Conservation (phyloP, 2,329 filamentous ascomycete genomes). For the Stagonosporopsis rhizophila region DNA sequence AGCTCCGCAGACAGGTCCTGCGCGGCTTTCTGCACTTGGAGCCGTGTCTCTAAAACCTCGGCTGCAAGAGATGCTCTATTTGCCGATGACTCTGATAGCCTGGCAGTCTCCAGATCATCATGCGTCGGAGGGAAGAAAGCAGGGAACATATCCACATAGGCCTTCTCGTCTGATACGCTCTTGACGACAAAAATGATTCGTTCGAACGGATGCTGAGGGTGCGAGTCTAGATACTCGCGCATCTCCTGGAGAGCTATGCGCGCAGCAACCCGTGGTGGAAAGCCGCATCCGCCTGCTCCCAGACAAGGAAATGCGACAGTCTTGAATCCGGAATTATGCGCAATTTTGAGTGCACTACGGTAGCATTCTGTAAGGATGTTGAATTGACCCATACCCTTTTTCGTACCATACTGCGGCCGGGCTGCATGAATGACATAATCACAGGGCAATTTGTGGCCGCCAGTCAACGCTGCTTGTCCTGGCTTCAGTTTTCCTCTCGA, state of each 20-base stretch:
- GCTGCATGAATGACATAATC: conserved; percentile 43
- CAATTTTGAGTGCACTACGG: conserved; percentile 33
- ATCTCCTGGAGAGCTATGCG: conserved; percentile 43
- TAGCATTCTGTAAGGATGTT: conserved; percentile 44
- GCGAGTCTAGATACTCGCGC: conserved; percentile 41
- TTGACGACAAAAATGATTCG: conserved; percentile 43
- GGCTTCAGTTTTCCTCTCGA: conserved; percentile 21
- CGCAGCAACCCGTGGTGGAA: conserved; percentile 41
- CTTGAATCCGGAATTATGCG: conserved; percentile 30
- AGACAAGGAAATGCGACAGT: conserved; percentile 46
- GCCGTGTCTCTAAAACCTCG: conserved; percentile 28
- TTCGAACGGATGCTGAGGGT: conserved; percentile 31
- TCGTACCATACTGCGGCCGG: conserved; percentile 32
- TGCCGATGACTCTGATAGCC: conserved; percentile 13
- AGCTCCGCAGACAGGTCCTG: conserved; percentile 25
- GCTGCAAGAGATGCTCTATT: conserved; percentile 21
- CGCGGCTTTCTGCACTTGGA: conserved; percentile 25
- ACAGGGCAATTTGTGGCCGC: conserved; percentile 38
- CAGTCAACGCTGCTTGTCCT: conserved; percentile 37
- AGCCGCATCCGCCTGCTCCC: conserved; percentile 40
- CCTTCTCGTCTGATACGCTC: conserved; percentile 32
- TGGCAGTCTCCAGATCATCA: conserved; percentile 35
- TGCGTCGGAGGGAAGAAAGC: conserved; percentile 45
- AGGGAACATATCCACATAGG: conserved; percentile 40
- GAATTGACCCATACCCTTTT: conserved; percentile 31